Conservation (phyloP, 257 asterid species). For the Hygrophila difformis region DNA sequence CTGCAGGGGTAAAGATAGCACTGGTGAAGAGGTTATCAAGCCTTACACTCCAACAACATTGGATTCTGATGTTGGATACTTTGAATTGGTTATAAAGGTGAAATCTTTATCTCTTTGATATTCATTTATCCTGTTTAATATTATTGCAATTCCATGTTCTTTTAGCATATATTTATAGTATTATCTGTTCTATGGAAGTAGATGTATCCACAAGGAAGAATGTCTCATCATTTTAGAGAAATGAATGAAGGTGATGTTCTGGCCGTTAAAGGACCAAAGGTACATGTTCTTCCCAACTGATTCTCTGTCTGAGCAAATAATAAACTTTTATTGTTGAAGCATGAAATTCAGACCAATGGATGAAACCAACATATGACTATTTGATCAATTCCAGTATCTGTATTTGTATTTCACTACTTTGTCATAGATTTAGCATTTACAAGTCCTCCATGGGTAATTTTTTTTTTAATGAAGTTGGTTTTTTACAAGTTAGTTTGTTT, state of each 20-base stretch:
- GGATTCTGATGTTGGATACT: conserved; percentile 93
- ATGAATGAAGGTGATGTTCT: conserved; percentile 79
- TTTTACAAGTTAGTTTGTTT: conserved; percentile 1
- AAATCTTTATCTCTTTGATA: background rate
- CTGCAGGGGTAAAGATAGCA: conserved; percentile 77
- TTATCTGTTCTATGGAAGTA: conserved; percentile 17
- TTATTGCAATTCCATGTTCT: background rate
- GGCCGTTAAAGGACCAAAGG: conserved; percentile 98
- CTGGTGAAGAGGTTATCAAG: conserved; percentile 92
- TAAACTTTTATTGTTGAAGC: too few species aligned
- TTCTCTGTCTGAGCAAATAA: too few species aligned
- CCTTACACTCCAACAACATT: conserved; percentile 96
- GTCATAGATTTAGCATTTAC: too few species aligned
- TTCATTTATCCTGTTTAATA: background rate
- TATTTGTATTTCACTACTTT: too few species aligned
- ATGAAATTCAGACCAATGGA: too few species aligned
- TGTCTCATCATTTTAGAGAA: conserved; percentile 97
- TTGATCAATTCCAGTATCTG: too few species aligned
- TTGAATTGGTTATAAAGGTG: conserved; percentile 95
- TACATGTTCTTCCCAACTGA: too few species aligned
- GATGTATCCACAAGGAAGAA: conserved; percentile 99
- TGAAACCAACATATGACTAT: too few species aligned
- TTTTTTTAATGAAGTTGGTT: too few species aligned
- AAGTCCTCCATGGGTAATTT: too few species aligned
- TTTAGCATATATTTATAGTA: conserved; percentile 16